Percentiles rank a stretch among this genome's conserved stretches.
Evolutionary conservation across 2,329 filamentous ascomycete genomes (phyloP).

Genomic region (Cadophora sp.): DNA sequence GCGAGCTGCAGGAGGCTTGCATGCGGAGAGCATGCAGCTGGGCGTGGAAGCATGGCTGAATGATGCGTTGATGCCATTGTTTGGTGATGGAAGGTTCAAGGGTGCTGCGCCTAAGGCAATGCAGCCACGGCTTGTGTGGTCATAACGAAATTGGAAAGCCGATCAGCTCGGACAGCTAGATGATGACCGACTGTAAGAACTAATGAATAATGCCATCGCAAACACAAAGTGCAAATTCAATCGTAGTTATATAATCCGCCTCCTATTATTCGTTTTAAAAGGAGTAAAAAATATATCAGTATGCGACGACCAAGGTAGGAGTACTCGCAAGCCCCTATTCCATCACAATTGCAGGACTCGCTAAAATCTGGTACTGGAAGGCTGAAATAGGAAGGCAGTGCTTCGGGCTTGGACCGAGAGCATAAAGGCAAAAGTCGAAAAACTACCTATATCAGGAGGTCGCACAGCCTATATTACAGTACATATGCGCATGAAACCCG

Average conservation of each 20-base stretch:
- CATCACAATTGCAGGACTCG: background rate
- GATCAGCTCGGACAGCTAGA: background rate
- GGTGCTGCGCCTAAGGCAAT: background rate
- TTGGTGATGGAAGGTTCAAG: background rate
- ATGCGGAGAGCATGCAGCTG: background rate
- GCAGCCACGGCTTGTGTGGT: background rate
- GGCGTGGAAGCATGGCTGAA: background rate
- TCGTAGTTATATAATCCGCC: background rate
- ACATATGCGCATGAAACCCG: background rate
- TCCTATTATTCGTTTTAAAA: background rate
- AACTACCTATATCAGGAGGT: background rate
- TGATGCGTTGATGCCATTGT: background rate
- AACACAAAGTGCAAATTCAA: constrained; percentile 4
- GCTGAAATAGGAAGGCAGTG: constrained; percentile 6
- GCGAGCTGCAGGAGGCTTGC: constrained; percentile 6
- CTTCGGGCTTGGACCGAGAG: background rate
- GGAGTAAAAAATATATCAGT: background rate
- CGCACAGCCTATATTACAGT: background rate
- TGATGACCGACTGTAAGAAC: background rate
- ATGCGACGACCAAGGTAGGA: background rate
- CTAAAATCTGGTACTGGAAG: background rate
- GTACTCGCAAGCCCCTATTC: background rate
- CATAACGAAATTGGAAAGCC: constrained; percentile 6
- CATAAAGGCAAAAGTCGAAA: background rate
- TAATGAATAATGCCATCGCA: background rate